Evolutionary conservation across 2,329 filamentous ascomycete species (phyloP), one percentile per base, ranked within the genome.

Genomic region (Chaetomiaceae sp.): DNA sequence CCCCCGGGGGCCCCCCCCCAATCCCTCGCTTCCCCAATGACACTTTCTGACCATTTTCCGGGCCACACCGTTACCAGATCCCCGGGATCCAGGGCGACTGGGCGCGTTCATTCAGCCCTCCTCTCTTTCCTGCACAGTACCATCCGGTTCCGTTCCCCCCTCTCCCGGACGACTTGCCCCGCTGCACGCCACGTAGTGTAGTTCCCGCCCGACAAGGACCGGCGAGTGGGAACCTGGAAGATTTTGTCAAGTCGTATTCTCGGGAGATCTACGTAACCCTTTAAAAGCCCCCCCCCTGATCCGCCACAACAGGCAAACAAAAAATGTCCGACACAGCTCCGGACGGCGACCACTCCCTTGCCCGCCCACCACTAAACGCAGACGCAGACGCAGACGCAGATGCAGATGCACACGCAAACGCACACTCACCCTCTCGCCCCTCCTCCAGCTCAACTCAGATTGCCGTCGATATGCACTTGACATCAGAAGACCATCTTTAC

Each of bases 401-500:
- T n/a, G n/a, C n/a, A n/a, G n/a, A n/a, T n/a, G n/a, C n/a, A n/a
- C n/a, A n/a, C n/a, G n/a, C n/a, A n/a, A n/a, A n/a, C n/a, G n/a
- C 34, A 14, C 21, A 25, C 20, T 32, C 37, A 2, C n/a, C 36
- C 13, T 29, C 55, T 14, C 42, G 51, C 18, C 48, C 53, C 4
- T 56, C 56, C 4, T 58, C 57, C 5, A 36, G 36, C 44, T 57
- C 55, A n/a, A 57, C 51, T 32, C 30, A 37, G 41, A 59, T 59
- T 7, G 41, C 51, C 11, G 61, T 58, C 5, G 50, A 40, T 16
- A 41, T 46, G 18, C 30, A 43, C 32, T 23, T 30, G 8, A 41
- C 44, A 1, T 29, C 48, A 8, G 48, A 53, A 21, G 61, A 63
- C 23, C 57, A 61, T 1, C 48, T 60, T 20, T 60, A 61, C 38